These are phyloP conservation scores for Gillenia trifoliata DNA, from an alignment of 306 rosid genomes.

Conservation along the genomic window DNA sequence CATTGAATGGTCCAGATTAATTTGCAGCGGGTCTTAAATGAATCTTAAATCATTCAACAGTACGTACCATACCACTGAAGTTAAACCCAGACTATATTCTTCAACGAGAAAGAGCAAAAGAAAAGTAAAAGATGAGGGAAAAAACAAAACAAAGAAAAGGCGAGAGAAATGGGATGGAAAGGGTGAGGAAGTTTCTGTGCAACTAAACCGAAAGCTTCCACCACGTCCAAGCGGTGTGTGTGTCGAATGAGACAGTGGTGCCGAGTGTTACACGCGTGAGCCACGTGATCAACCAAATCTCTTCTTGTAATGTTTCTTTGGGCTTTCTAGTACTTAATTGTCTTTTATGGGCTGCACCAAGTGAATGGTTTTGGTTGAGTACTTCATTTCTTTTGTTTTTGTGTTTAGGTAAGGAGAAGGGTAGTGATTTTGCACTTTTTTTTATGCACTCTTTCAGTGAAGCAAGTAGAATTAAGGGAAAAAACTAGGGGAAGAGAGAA, in stretches of 20 bases:
- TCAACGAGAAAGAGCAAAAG: not conserved
- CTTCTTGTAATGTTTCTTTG: not conserved
- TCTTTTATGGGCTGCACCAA: not conserved
- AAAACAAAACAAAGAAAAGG: not conserved
- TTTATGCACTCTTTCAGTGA: not conserved
- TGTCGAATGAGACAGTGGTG: not conserved
- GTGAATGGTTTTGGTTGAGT: not conserved
- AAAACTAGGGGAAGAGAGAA: too few relatives aligned
- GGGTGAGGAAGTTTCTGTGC: constrained; percentile 10
- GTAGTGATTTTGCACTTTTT: not conserved
- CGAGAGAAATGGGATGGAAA: not conserved
- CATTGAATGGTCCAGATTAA: too few relatives aligned
- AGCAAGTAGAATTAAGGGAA: not conserved
- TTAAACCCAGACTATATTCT: too few relatives aligned
- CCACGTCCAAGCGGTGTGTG: not conserved
- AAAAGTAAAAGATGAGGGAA: not conserved
- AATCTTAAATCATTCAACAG: too few relatives aligned
- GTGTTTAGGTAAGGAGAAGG: not conserved
- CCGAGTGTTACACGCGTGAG: not conserved
- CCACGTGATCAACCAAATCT: constrained; percentile 15
- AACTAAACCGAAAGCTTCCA: not conserved
- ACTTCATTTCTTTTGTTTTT: not conserved
- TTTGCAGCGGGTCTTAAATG: too few relatives aligned
- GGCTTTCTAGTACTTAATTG: not conserved
- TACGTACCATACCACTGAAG: too few relatives aligned